Conservation (phyloP, 2,329 filamentous ascomycete genomes). For the Paecilomyces niveus region DNA sequence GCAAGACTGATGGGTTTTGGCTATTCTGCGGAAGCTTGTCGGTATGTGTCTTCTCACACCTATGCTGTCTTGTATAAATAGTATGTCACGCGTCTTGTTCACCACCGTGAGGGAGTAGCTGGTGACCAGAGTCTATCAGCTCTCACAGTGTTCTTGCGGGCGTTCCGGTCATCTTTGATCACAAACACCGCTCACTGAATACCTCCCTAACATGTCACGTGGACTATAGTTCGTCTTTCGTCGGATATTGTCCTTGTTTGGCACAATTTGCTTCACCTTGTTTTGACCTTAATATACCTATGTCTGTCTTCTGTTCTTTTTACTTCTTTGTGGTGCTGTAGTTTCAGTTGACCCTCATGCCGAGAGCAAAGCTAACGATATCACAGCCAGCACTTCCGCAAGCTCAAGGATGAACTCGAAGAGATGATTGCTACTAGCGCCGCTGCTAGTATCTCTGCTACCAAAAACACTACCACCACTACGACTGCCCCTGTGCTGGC, state of each 20-base stretch:
- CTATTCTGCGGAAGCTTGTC: not conserved
- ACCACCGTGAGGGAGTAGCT: not conserved
- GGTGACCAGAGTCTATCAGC: not conserved
- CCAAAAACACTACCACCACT: not conserved
- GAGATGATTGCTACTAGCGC: not conserved
- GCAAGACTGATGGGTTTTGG: not conserved
- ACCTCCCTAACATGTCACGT: not conserved
- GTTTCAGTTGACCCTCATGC: not conserved
- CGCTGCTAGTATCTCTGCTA: not conserved
- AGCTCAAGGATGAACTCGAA: not conserved
- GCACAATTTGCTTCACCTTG: not conserved
- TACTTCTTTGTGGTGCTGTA: too few species aligned
- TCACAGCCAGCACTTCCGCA: not conserved
- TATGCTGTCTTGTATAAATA: not conserved
- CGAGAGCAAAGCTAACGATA: not conserved
- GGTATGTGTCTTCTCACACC: not conserved
- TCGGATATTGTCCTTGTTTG: not conserved
- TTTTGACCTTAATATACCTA: not conserved
- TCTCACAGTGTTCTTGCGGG: too few species aligned
- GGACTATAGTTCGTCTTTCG: not conserved
- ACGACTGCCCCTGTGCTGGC: not conserved
- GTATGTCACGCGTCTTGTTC: not conserved
- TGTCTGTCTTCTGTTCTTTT: not conserved
- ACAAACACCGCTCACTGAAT: not conserved
- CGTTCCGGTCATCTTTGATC: not conserved